Evolutionary conservation across 2,329 filamentous ascomycete genomes (phyloP).

Genomic region (Xylaria digitata): DNA sequence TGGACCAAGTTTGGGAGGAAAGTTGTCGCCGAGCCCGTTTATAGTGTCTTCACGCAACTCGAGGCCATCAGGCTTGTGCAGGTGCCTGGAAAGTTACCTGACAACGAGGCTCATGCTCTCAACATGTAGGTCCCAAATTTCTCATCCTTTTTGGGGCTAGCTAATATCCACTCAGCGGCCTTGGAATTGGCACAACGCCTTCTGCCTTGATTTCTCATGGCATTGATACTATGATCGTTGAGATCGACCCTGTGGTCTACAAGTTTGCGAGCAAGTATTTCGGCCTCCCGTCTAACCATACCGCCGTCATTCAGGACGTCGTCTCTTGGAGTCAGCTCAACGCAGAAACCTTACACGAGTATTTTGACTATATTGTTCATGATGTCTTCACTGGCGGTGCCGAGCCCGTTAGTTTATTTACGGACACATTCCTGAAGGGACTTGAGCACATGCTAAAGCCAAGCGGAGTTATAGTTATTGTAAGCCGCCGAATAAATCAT

Average conservation of each 20-base stretch:
- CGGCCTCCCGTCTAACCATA: conserved; percentile 79
- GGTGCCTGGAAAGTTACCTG: conserved; percentile 62
- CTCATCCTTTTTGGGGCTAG: conserved; percentile 9
- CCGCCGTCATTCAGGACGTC: conserved; percentile 83
- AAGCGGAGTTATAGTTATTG: conserved; percentile 87
- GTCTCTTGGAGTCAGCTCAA: conserved; percentile 71
- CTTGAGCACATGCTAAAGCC: conserved; percentile 77
- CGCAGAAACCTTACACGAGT: conserved; percentile 56
- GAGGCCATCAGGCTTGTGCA: conserved; percentile 89
- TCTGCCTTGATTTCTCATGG: conserved; percentile 87
- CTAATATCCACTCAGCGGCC: conserved; percentile 67
- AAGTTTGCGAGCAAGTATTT: conserved; percentile 88
- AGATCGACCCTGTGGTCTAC: conserved; percentile 92
- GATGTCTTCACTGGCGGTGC: conserved; percentile 98
- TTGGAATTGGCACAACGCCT: conserved; percentile 92
- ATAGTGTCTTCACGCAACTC: conserved; percentile 94
- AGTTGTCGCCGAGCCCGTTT: conserved; percentile 83
- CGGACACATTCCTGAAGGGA: conserved; percentile 80
- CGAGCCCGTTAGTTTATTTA: conserved; percentile 90
- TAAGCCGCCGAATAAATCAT: conserved; percentile 57
- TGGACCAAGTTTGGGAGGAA: conserved; percentile 73
- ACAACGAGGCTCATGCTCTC: conserved; percentile 79
- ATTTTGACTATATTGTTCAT: conserved; percentile 93
- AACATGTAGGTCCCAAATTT: conserved; percentile 74
- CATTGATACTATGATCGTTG: conserved; percentile 91